Evolutionary conservation across 2,329 filamentous ascomycete genomes (phyloP).

Genomic region (Leptographium procerum): DNA sequence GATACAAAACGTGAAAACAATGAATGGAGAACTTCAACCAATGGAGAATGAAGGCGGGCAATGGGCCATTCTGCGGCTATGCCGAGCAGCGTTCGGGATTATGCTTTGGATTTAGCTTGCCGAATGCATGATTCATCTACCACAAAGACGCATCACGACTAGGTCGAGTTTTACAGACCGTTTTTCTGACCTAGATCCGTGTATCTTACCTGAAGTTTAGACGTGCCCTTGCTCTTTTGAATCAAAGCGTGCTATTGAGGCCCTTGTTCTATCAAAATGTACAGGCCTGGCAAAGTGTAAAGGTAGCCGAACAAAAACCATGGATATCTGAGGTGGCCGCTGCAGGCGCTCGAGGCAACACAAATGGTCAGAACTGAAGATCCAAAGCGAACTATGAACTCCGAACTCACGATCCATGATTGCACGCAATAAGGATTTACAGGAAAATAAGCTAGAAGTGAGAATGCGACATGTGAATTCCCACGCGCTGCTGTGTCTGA

Average conservation of each 20-base stretch:
- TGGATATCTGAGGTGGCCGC: neutral
- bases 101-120: no score
- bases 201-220: neutral
- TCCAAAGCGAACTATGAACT: neutral
- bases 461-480: neutral
- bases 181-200: no score
- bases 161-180: no score
- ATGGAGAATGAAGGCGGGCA: no score
- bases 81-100: no score
- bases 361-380: neutral
- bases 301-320: neutral
- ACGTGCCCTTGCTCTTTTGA: neutral
- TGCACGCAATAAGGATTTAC: neutral
- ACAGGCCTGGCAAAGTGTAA: neutral
- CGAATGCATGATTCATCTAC: no score
- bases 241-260: neutral
- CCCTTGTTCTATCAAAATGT: neutral
- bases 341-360: neutral
- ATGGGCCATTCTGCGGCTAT: no score
- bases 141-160: no score
- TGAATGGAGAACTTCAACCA: no score
- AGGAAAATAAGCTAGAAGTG: neutral
- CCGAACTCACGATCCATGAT: neutral
- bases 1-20: no score
- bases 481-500: neutral